Evolutionary conservation across 371 early-diverging fungal species (phyloP).

Genomic region (Saksenaea vasiformis): DNA sequence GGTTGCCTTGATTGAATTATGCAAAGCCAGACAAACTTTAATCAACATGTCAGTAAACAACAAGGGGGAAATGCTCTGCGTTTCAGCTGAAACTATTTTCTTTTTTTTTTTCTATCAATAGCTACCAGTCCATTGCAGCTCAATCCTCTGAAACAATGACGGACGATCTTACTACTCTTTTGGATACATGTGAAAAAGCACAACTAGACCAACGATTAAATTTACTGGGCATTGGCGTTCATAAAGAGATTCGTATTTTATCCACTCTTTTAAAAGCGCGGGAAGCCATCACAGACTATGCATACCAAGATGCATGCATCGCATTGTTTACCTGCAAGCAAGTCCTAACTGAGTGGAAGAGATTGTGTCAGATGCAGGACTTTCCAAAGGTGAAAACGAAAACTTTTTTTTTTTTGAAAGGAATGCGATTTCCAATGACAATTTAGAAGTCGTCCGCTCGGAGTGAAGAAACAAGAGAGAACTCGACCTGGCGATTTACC

Average conservation of each 20-base stretch:
- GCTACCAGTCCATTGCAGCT: constrained; percentile 40
- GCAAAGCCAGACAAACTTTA: constrained; percentile 35
- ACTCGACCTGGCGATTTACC: constrained; percentile 7
- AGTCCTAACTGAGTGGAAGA: constrained; percentile 55
- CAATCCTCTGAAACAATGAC: constrained; percentile 25
- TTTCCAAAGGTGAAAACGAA: constrained; percentile 43
- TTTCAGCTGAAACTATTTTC: background rate
- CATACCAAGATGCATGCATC: constrained; percentile 58
- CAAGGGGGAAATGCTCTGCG: background rate
- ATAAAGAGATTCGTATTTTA: constrained; percentile 49
- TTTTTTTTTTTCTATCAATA: constrained; percentile 9
- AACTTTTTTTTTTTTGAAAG: constrained; percentile 4
- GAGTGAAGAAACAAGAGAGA: constrained; percentile 10
- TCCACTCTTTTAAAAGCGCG: constrained; percentile 44
- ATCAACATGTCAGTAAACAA: constrained; percentile 31
- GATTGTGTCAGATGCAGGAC: constrained; percentile 46
- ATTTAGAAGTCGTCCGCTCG: constrained; percentile 20
- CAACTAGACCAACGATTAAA: constrained; percentile 20
- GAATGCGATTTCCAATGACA: background rate
- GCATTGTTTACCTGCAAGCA: constrained; percentile 46
- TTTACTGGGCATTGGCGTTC: constrained; percentile 51
- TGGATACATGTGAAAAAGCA: constrained; percentile 13
- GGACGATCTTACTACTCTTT: background rate
- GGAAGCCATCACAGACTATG: constrained; percentile 52
- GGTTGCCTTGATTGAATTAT: constrained; percentile 28